Evolutionary conservation across 352 stramenopile species (phyloP), one percentile per base, ranked within the genome.

Genomic region (Phytophthora sojae): DNA sequence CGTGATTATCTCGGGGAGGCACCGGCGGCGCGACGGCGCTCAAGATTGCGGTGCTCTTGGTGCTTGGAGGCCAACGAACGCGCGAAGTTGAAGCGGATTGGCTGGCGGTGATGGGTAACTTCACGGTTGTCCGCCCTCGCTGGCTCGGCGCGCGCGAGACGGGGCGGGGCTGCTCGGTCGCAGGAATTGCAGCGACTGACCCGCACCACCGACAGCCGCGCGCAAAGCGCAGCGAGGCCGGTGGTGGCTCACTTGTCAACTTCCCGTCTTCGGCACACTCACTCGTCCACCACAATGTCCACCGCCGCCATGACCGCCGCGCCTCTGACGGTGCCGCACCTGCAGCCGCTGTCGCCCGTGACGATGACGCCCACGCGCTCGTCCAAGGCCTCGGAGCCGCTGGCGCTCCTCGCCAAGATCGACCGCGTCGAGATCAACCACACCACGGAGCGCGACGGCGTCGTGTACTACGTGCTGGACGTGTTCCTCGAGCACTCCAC

Each of bases 401-500:
- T 83, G 5, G 45, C 66, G 30, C 74, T 61, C 35, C 57, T 84
- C 39, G 64, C 74, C 52, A 79, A 75, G 37, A 79, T 88, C 66
- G 71, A 86, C 19, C 73, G 67, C 52, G 52, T 90, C 58, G 76
- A 87, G 67, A 84, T 90, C 64, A 78, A 77, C 49, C 56, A 44
- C 21, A 81, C 66, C 21, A 65, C 45, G 29, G 59, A 78, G 53
- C 80, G 82, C 26, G 65, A 71, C 8, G 76, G 80, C 21, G 80
- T 90, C 39, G 68, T 72, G 3, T 88, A 78, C 64, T 89, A 89
- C 63, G 64, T 82, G 14, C 52, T 90, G 9, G 76, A 93, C 37
- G 76, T 93, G n/a, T 93, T 80, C 71, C 68, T 91, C 6, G 63
- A 90, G 67, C 79, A 82, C 58, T 69, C 67, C 37, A 79, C 82